Base-by-base conservation (phyloP, 1,139 yeast genomes). In the Geotrichum fermentans region DNA sequence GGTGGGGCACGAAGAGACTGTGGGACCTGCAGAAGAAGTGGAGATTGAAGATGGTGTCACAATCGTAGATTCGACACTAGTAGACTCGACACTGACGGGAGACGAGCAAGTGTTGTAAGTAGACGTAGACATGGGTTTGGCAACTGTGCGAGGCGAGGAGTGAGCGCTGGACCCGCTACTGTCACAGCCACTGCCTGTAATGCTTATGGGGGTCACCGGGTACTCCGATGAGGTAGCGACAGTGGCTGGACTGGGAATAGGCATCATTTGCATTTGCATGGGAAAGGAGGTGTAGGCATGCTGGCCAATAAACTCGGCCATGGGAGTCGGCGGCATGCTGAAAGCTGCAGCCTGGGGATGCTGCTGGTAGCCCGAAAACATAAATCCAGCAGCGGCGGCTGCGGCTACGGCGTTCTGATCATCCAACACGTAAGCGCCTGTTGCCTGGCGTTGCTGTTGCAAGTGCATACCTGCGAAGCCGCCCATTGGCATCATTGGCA, bases 211-310 rank as follows among this genome's bases (percentile, higher is more conserved):
- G 28, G 28, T 5, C 6, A 13, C n/a, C 17, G 34, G 34, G 34
- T 30, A 13, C 14, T 13, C 30, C 8, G 30, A 8, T 28, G 30
- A 8, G 13, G 30, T 28, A 28, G 34, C 8, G 28, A 6, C 28
- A 24, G 28, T 10, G 28, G 28, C 6, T n/a, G 28, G 28, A 10
- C 28, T 24, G 6, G 32, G 33, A 18, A 38, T 38, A 6, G 40
- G 34, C 20, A 43, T 20, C 13, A 10, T 14, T 33, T 16, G 40
- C 29, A 38, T 29, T 7, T 34, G 24, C n/a, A 45, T 22, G 10
- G 48, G 48, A 40, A 38, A 45, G 7, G 43, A 28, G 34, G 41
- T 13, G 50, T 17, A 14, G 41, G 45, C 17, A 37, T 38, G 20
- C 24, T 34, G 10, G 35, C 47, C 7, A 11, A 28, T 13, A 36